Evolutionary conservation across 225 moss, liverwort and hornwort species (phyloP), one percentile per base, ranked within the genome.

Genomic region (Marchantia polymorpha): DNA sequence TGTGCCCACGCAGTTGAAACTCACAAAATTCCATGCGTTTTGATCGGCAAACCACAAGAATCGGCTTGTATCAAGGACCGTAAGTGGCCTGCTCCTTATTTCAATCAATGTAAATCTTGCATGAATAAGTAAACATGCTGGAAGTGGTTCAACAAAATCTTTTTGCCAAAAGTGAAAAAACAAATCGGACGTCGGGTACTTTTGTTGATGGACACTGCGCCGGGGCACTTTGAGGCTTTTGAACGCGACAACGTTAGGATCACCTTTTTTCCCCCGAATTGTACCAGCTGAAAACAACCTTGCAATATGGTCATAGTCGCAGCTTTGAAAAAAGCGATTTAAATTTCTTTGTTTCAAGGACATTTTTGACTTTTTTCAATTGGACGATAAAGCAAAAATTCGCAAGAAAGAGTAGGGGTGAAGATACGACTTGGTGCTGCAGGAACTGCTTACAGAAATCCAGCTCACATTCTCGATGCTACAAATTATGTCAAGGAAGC

Each of bases 131-230:
- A 68, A 68, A 68, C 67, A 54, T 61, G n/a, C n/a, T n/a, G n/a
- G n/a, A n/a, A n/a, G n/a, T n/a, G n/a, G n/a, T 2, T 63, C 4
- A 5, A 63, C 17, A 23, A 17, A 23, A 1, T 63, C 23, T n/a
- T n/a, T n/a, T 8, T 14, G 10, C 70, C 70, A 71, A 1, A 71
- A 29, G 27, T 31, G 49, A 71, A 71, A 71, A 71, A 71, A 50
- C 5, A 30, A 71, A 49, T 15, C 48, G 7, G 20, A 51, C 49
- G 20, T 73, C 20, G 73, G 0, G 48, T 73, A 17, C 73, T 73
- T 49, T 52, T 73, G 73, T 73, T 73, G 73, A 50, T 73, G 73
- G 47, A 73, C 7, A 73, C 50, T 73, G 50, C 73, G 26, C 48
- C 48, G 3, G 20, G 73, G 39, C 48, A 73, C 20, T 73, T 73